Evolutionary conservation across 139 green algal genomes (phyloP), one percentile per base, ranked within the genome.

Genomic region (Closterium sp.): DNA sequence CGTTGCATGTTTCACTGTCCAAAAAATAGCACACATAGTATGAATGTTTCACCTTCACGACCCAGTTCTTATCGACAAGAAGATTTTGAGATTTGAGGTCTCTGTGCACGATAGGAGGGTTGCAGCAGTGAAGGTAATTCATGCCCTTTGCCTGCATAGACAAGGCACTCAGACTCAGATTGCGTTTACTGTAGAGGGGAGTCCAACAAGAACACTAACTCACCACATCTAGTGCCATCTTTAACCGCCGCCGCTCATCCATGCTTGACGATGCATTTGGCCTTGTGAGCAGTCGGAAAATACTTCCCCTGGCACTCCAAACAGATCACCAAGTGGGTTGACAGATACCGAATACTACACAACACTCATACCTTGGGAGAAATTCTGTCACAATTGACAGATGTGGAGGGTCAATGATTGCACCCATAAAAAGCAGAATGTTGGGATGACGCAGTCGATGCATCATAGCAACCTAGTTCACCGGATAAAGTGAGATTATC

Each of bases 61-160:
- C 97, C 93, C 97, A 97, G 92, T 99, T 96, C 87, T 97, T 97
- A 93, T 99, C 98, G 70, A 97, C 96, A 34, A 98, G 94, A 89
- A 96, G 89, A 84, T 96, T 96, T 11, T 93, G 96, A 9, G 89
- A 95, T 93, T 98, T 97, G 62, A 99, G 95, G 94, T 99, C 97
- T 28, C 97, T 95, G 89, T 99, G 97, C 11, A 98, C 95, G 31
- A 99, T 96, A 29, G 95, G 93, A 13, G 97, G 97, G 30, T 86
- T 94, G 89, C 95, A 96, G 34, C 92, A 95, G 95, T 98, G 97
- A 91, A 98, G 95, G 94, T 98, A 98, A 62, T 91, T 94, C 92
- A 94, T 93, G 5, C 90, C 92, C 85, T 89, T 91, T 19, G 45
- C 88, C 88, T 86, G 88, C 29, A 29, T 9, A 22, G 17, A 34